A percentile compares a stretch with the other conserved stretches of the same genome.
Conservation (phyloP, 2,329 filamentous ascomycete genomes). For the Colletotrichum phormii region DNA sequence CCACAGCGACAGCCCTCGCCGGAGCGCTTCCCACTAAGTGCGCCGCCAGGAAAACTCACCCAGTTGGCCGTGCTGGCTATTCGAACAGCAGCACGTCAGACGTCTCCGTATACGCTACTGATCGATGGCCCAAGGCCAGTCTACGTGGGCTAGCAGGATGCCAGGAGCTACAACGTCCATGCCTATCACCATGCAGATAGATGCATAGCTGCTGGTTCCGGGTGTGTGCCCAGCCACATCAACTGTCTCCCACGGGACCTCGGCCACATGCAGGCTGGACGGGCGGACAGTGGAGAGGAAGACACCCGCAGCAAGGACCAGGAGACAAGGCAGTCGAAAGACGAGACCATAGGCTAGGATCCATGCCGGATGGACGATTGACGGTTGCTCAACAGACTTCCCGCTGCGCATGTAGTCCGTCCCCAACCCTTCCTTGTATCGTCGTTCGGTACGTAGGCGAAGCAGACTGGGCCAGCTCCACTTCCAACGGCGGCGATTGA, state of each 20-base stretch:
- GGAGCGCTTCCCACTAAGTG: neutral
- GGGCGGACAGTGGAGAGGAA: slow-evolving; percentile 23
- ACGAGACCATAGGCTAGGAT: slow-evolving; percentile 8
- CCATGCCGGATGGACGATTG: slow-evolving; percentile 34
- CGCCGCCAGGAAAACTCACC: neutral
- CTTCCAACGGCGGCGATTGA: slow-evolving; percentile 16
- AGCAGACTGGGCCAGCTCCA: slow-evolving; percentile 1
- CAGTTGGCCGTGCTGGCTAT: neutral
- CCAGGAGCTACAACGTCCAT: neutral
- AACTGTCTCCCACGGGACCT: slow-evolving; percentile 30
- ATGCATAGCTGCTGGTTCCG: neutral
- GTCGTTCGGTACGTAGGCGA: neutral
- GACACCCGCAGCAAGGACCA: slow-evolving; percentile 20
- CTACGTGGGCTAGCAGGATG: slow-evolving; percentile 3
- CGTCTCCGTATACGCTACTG: neutral
- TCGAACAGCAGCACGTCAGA: neutral
- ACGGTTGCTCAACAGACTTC: slow-evolving; percentile 34
- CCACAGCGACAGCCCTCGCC: neutral
- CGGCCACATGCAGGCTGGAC: slow-evolving; percentile 31
- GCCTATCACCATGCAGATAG: neutral
- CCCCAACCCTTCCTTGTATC: neutral
- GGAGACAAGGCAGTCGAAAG: neutral
- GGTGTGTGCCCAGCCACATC: slow-evolving; percentile 22
- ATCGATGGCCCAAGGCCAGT: neutral
- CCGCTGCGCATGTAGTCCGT: slow-evolving; percentile 20